These are phyloP conservation scores for Naegleria gruberi DNA, from an alignment of 208 protist genomes.

Conservation along the genomic window DNA sequence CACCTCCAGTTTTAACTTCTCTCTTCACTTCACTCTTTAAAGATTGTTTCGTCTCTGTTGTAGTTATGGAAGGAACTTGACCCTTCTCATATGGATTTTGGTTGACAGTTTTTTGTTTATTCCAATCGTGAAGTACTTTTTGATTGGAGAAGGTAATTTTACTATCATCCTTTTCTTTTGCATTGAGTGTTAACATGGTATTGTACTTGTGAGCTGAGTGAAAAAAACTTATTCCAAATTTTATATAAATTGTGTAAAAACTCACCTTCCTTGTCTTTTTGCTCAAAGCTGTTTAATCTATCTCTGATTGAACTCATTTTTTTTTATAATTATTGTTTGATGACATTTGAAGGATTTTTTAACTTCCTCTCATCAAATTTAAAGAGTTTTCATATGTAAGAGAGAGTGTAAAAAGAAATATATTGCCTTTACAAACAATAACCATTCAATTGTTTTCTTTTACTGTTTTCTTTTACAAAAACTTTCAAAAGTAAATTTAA, in stretches of 20 bases:
- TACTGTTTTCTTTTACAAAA: too few species aligned
- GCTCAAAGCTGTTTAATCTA: background rate
- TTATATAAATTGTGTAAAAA: too few species aligned
- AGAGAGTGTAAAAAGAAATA: too few species aligned
- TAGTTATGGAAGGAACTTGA: background rate
- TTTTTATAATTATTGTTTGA: too few species aligned
- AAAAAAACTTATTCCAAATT: too few species aligned
- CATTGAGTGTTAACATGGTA: background rate
- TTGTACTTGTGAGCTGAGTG: background rate
- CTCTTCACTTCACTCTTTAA: background rate
- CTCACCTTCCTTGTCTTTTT: too few species aligned
- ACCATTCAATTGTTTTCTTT: too few species aligned
- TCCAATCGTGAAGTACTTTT: background rate
- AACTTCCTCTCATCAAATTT: too few species aligned
- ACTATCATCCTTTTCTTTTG: background rate
- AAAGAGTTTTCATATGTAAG: too few species aligned
- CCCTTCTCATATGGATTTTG: background rate
- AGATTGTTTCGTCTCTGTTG: background rate
- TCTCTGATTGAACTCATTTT: background rate
- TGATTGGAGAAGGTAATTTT: background rate
- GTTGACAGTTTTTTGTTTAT: background rate
- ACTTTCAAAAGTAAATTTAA: too few species aligned
- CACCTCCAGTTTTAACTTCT: background rate
- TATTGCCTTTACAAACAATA: too few species aligned
- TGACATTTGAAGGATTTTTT: too few species aligned